phyloP scores from a whole-genome alignment of 441 rosid genomes.

The Macaranga tanarius region DNA sequence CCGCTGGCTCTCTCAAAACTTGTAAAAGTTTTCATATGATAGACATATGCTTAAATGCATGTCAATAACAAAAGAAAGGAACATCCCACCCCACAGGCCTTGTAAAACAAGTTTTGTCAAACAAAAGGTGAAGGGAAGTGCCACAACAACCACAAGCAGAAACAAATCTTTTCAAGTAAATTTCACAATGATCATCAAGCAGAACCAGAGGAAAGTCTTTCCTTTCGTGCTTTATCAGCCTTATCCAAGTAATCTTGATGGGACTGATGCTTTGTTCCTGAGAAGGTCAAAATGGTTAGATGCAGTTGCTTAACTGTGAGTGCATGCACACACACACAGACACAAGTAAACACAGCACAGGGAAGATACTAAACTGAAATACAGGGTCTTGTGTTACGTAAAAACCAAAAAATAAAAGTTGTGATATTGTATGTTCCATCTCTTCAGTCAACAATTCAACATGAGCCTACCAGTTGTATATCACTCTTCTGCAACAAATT shows the following conservation, averaged over 20 bases:
- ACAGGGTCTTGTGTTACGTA: not conserved
- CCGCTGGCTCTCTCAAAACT: not conserved
- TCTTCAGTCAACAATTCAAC: not conserved
- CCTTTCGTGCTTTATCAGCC: conserved; percentile 71
- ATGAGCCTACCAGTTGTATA: not conserved
- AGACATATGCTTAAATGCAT: not conserved
- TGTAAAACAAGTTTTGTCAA: not conserved
- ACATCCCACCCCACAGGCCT: not conserved
- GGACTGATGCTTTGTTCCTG: conserved; percentile 72
- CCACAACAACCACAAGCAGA: not conserved
- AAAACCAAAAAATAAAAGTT: not conserved
- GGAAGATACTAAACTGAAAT: not conserved
- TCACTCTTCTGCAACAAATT: not conserved
- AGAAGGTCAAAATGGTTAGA: conserved; percentile 13
- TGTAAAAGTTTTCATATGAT: not conserved
- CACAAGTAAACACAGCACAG: not conserved
- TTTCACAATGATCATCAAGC: conserved; percentile 32
- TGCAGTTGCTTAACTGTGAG: not conserved
- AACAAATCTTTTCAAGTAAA: not conserved
- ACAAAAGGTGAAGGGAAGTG: not conserved
- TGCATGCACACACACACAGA: not conserved
- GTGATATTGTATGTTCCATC: too few species aligned
- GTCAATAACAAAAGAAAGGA: not conserved
- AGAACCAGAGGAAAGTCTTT: conserved; percentile 62
- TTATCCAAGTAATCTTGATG: conserved; percentile 89